Percentiles rank a stretch among this genome's conserved stretches.
These are phyloP conservation scores for Taphrina betulina DNA, from an alignment of 1,139 yeast genomes.

Conservation along the genomic window DNA sequence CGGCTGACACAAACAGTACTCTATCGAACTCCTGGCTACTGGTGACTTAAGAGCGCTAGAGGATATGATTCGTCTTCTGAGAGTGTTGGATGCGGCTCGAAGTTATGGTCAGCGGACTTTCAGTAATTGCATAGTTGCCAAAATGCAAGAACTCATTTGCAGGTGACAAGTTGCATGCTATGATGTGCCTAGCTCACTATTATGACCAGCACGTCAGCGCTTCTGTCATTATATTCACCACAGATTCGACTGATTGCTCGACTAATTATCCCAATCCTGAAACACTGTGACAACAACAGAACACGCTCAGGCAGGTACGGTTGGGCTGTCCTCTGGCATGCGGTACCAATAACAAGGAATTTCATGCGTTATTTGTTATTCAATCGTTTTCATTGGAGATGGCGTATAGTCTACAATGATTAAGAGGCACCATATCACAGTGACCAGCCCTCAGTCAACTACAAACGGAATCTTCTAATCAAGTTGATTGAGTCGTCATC, in stretches of 20 bases:
- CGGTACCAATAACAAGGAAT: too few relatives aligned
- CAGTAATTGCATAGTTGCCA: constrained; percentile 1
- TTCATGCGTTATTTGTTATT: too few relatives aligned
- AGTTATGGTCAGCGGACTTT: constrained; percentile 9
- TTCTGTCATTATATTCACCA: constrained; percentile 3
- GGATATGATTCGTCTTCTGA: constrained; percentile 8
- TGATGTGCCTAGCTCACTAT: constrained; percentile 5
- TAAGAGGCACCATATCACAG: too few relatives aligned
- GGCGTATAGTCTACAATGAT: too few relatives aligned
- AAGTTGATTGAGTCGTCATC: too few relatives aligned
- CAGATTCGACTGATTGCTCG: constrained; percentile 5
- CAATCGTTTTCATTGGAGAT: too few relatives aligned
- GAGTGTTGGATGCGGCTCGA: constrained; percentile 7
- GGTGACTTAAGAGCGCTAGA: constrained; percentile 14
- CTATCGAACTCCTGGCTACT: constrained; percentile 6
- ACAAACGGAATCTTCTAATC: too few relatives aligned
- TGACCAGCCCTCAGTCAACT: too few relatives aligned
- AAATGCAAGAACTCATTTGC: constrained; percentile 6
- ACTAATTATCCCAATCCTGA: constrained; percentile 3
- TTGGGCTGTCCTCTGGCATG: too few relatives aligned
- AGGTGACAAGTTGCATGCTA: constrained; percentile 1
- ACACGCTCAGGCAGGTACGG: too few relatives aligned
- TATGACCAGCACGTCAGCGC: constrained; percentile 6
- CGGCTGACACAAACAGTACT: constrained; percentile 5
- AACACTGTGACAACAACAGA: constrained; percentile 6